A percentile compares a stretch with the other conserved stretches of the same genome.
These are phyloP conservation scores for Epichloe hybrida DNA, from an alignment of 2,329 filamentous ascomycete species.

Conservation along the genomic window DNA sequence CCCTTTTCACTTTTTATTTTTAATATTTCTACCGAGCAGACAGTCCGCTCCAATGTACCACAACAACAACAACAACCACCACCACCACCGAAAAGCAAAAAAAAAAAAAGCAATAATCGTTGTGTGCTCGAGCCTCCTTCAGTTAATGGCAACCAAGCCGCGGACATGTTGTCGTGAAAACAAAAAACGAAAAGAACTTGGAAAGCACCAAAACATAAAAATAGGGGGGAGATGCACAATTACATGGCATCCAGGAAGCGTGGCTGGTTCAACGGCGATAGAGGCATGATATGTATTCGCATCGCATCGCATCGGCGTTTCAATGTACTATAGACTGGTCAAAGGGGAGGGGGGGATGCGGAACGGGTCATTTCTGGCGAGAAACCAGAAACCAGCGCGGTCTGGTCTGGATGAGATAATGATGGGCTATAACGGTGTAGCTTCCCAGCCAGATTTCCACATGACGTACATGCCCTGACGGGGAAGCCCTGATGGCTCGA, in stretches of 20 bases:
- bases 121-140: not conserved
- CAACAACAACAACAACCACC: not conserved
- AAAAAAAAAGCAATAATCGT: not conserved
- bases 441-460: not conserved
- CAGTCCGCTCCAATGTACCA: not conserved
- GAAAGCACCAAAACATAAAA: not conserved
- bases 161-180: not conserved
- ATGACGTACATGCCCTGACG: not conserved
- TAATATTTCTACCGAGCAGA: not conserved
- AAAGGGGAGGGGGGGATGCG: constrained; percentile 6
- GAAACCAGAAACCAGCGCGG: not conserved
- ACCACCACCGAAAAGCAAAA: not conserved
- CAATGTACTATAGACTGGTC: constrained; percentile 17
- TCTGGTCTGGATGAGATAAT: not conserved
- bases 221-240: not conserved
- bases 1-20: not conserved
- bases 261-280: constrained; percentile 4
- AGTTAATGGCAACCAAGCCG: not conserved
- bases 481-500: not conserved
- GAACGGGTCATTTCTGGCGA: constrained; percentile 6
- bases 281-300: constrained; percentile 11
- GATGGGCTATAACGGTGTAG: not conserved
- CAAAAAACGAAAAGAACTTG: not conserved
- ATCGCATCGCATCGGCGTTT: constrained; percentile 19
- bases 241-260: not conserved